These are phyloP conservation scores for Blastobotrys niveus DNA, from an alignment of 1,139 yeast genomes.

Conservation along the genomic window DNA sequence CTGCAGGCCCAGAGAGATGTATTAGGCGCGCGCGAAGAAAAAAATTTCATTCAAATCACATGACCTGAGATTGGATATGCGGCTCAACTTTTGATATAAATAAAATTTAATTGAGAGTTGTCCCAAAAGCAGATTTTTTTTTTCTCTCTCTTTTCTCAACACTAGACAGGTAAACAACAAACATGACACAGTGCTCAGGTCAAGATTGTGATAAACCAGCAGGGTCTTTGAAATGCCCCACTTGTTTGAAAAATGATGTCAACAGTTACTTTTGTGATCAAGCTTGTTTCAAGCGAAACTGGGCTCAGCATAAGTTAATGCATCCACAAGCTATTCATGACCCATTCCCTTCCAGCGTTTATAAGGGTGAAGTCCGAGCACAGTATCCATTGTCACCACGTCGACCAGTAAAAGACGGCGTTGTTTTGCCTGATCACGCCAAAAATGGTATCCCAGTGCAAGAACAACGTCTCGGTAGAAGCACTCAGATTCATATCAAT, in stretches of 20 bases:
- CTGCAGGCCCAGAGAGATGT: no score
- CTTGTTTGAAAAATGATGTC: slow-evolving; percentile 70
- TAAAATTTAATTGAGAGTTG: no score
- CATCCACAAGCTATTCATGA: slow-evolving; percentile 52
- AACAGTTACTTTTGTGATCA: slow-evolving; percentile 74
- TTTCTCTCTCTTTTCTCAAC: no score
- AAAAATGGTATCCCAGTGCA: slow-evolving; percentile 67
- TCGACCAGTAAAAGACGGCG: slow-evolving; percentile 63
- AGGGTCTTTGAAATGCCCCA: slow-evolving; percentile 73
- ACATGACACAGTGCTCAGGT: slow-evolving; percentile 21
- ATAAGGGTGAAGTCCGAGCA: slow-evolving; percentile 71
- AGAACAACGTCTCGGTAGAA: slow-evolving; percentile 70
- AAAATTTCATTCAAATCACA: no score
- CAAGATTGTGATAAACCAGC: slow-evolving; percentile 78
- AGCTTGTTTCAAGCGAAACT: slow-evolving; percentile 71
- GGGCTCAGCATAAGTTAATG: slow-evolving; percentile 52
- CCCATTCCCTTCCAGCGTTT: slow-evolving; percentile 78
- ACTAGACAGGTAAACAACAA: no score
- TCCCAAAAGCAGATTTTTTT: no score
- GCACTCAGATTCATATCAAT: slow-evolving; percentile 58
- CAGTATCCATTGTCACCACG: slow-evolving; percentile 73
- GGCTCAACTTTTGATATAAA: no score
- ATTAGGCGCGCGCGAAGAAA: no score
- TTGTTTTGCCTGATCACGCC: slow-evolving; percentile 82
- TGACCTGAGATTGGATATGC: no score